Evolutionary conservation across 1,284 basidiomycete species (phyloP), one percentile per base, ranked within the genome.

Genomic region (Mycocalia duriaeana): DNA sequence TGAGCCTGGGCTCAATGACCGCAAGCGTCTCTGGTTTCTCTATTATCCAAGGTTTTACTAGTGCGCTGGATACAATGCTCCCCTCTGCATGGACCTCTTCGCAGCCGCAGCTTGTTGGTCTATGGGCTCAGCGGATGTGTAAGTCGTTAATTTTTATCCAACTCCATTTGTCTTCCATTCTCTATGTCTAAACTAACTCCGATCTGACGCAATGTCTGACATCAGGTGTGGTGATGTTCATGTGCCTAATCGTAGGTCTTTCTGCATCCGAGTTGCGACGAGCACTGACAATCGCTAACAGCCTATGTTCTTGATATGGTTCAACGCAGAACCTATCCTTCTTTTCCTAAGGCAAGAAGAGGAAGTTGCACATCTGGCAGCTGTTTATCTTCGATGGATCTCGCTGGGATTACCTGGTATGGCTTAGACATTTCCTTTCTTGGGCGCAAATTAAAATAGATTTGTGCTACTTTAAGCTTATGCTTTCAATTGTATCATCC

Each of bases 61-160:
- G 84, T 48, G 86, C 91, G 0, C 76, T 97, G 23, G 94, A 97
- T 59, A 93, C 94, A 0, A 77, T 96, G 58, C 76, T 97, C 0
- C 94, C 94, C 0, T 80, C 88, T 19, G 91, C 94, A 2, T 97
- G 92, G 89, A 94, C 93, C 0, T 91, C 89, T 8, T 66, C 80
- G 2, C 79, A 89, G 35, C 93, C 92, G 0, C 73, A 85, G 8
- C 74, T 91, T 1, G 92, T 97, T 22, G 93, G 93, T 3, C 73
- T 96, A 1, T 95, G 93, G 93, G 73, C 88, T 7, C 91, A 94
- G 63, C 75, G 94, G 53, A 94, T 93, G 89, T 68, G 83, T 86
- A 50, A 47, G 81, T 68, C 45, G n/a, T n/a, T n/a, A n/a, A n/a
- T n/a, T n/a, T n/a, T n/a, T n/a, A n/a, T n/a, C n/a, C n/a, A n/a